A percentile compares a stretch with the other conserved stretches of the same genome.
phyloP scores from a whole-genome alignment of 2,329 filamentous ascomycete species.

The Fusarium devonianum region DNA sequence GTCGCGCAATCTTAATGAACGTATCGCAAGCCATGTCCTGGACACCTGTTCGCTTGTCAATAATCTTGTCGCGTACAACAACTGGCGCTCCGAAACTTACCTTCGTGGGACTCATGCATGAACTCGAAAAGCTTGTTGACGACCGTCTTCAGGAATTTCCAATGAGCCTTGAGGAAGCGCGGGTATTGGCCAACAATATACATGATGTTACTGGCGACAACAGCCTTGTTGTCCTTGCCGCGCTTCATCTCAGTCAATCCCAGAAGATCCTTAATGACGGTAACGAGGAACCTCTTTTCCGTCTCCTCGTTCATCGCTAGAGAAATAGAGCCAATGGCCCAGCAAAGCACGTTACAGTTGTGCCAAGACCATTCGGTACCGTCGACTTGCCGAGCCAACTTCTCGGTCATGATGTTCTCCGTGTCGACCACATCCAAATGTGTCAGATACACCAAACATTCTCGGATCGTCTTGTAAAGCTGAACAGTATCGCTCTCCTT shows the following conservation, averaged over 20 bases:
- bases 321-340: constrained; percentile 98
- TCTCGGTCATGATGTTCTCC: constrained; percentile 99
- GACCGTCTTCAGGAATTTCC: constrained; percentile 99
- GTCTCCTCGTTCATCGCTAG: constrained; percentile 99
- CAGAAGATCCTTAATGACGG: constrained; percentile 96
- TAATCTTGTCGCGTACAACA: constrained; percentile 33
- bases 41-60: constrained; percentile 65
- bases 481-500: constrained; percentile 99
- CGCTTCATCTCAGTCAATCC: constrained; percentile 99
- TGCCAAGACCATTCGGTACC: constrained; percentile 98
- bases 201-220: constrained; percentile 99
- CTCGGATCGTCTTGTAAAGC: constrained; percentile 97
- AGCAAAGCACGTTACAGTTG: constrained; percentile 99
- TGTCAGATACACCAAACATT: constrained; percentile 95
- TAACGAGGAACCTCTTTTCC: constrained; percentile 97
- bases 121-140: constrained; percentile 99
- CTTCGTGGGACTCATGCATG: constrained; percentile 99
- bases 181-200: constrained; percentile 99
- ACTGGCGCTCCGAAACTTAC: constrained; percentile 54
- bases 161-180: constrained; percentile 97
- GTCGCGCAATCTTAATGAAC: constrained; percentile 99
- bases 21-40: constrained; percentile 99
- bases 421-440: constrained; percentile 97
- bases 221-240: constrained; percentile 98
- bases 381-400: constrained; percentile 93